Percentiles rank a stretch among this genome's conserved stretches.
phyloP scores from a whole-genome alignment of 75 land plant species.

The Selaginella moellendorffii region DNA sequence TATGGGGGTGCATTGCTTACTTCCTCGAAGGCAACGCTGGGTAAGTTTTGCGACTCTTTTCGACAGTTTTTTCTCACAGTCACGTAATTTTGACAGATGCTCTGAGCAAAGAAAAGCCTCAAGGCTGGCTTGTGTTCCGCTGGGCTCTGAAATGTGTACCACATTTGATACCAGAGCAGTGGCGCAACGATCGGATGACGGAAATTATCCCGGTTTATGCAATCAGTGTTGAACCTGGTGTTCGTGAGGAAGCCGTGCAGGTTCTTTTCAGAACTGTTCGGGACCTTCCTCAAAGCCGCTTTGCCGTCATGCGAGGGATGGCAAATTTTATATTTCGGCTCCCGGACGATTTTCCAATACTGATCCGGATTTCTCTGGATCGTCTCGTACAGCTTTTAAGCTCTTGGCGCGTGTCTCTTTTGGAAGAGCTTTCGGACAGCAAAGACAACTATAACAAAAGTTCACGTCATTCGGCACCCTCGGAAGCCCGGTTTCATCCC shows the following conservation, averaged over 20 bases:
- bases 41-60: conserved; percentile 33
- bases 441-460: conserved; percentile 8
- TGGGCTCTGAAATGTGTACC: conserved; percentile 98
- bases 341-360: conserved; percentile 89
- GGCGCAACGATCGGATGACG: conserved; percentile 74
- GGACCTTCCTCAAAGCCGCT: conserved; percentile 88
- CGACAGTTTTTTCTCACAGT: too few relatives aligned
- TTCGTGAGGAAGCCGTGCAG: conserved; percentile 95
- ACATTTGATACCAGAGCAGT: conserved; percentile 88
- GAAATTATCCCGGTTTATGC: conserved; percentile 95
- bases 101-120: conserved; percentile 75
- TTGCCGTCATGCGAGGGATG: conserved; percentile 96
- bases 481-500: conserved; percentile 34
- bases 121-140: conserved; percentile 78
- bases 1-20: conserved; percentile 77
- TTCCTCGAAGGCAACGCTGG: conserved; percentile 59
- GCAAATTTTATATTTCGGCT: conserved; percentile 73
- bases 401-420: conserved; percentile 75
- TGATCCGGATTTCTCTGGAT: conserved; percentile 80
- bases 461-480: neutral
- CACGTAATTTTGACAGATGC: conserved; percentile 44
- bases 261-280: conserved; percentile 82
- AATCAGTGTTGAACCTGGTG: conserved; percentile 94
- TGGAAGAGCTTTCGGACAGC: conserved; percentile 48
- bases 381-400: conserved; percentile 88